Evolutionary conservation across 768 basidiomycete species (phyloP), one percentile per base, ranked within the genome.

Genomic region (Collybiopsis confluens): DNA sequence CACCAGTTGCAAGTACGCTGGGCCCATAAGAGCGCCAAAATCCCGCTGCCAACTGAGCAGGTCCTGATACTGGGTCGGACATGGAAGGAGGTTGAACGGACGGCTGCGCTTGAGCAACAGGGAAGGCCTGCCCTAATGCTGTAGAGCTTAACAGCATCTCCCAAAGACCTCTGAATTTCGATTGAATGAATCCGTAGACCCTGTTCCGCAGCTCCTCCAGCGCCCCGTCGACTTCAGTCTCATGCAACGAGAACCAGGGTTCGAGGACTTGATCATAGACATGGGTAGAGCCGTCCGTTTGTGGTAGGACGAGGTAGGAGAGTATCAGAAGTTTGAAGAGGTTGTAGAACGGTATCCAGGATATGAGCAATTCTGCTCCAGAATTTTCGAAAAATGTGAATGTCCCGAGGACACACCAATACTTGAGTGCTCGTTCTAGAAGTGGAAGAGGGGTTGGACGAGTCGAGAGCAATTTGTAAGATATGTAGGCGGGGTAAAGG

Each of bases 371-470:
- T 62, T 94, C 92, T 24, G 90, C 74, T 62, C 88, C 88, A 18
- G 52, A 44, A n/a, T 20, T 44, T 68, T 97, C 94, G 4, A 90
- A 70, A 3, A 82, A 86, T 15, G 93, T 79, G 62, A 93, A 82
- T 64, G 86, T 88, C 2, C 90, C 88, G 2, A 91, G 78, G 0
- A 90, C 88, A n/a, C 85, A 85, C 94, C 95, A 98, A 62, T 97
- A 98, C 90, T 93, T 95, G 51, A 98, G 78, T 93, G 95, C 97
- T 70, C 92, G 76, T 66, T 97, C 95, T 8, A 95, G 75, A 42
- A 92, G 91, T 47, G 77, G 80, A 61, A 92, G 90, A 0, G 86
- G 86, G 1, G 90, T 89, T 18, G 90, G 90, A n/a, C 91, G 78
- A 61, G 88, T 84, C 35, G 88, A 88, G 28, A 98, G 80, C 0